Base-by-base conservation (phyloP, 2,329 filamentous ascomycete species). In the Colletotrichum sp. region DNA sequence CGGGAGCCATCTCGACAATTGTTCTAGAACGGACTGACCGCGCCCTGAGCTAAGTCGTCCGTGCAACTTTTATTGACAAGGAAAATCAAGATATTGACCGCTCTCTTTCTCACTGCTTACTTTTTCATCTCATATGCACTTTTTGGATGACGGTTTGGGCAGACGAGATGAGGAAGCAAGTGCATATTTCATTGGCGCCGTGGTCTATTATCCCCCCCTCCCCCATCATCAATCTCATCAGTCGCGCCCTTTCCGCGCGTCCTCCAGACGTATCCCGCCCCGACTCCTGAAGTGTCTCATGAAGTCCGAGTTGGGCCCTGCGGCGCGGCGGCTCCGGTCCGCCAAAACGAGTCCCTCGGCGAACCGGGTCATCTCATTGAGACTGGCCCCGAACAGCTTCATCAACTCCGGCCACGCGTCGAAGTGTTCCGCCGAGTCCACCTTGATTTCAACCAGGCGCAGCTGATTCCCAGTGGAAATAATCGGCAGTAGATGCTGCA, bases 401-500 rank as follows among this genome's bases (percentile, higher is more conserved):
- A 76, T 76, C 64, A 76, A 71, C 65, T 76, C 74, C 28, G 74
- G 74, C 74, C 74, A 76, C 64, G 74, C 74, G 18, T 76, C 74
- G 18, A 76, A 76, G 21, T 76, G 74, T 60, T 76, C 74, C 28
- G 71, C 74, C 70, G 74, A 76, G n/a, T 76, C 74, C 18, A 76
- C 74, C 74, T 76, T 76, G 74, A 76, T 76, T 59, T 76, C 74
- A 28, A 76, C 74, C n/a, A 76, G 74, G 8, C 74, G 74, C 13
- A 76, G 74, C 34, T 76, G 74, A 36, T 73, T 76, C 10, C 74
- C 74, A 7, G 74, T 76, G 36, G 74, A 76, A 36, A 76, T 76
- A 36, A 76, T 74, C 34, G 74, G 74, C 21, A 76, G 59, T 4
- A 76, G 64, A 24, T 76, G 74, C 71, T 74, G 65, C 70, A 76